Base-by-base conservation (phyloP, 2,329 filamentous ascomycete genomes). In the Cryphonectria japonica region DNA sequence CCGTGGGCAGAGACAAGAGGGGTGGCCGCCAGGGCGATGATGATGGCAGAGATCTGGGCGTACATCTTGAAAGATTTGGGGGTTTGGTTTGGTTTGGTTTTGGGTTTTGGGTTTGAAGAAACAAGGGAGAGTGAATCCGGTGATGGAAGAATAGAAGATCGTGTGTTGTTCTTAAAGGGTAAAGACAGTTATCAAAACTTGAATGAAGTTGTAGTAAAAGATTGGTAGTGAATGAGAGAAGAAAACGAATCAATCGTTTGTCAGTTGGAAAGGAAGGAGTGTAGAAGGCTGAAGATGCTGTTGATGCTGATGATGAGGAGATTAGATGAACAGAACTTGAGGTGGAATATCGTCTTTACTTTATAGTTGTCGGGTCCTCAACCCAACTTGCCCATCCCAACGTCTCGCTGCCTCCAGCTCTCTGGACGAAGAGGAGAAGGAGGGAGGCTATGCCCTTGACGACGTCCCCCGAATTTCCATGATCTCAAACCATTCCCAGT, bases 1-100 rank as follows among this genome's bases (percentile, higher is more conserved):
- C 77, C 77, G 67, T 79, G 77, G 41, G 77, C 77, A 32, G 76
- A 73, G n/a, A 77, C 77, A 22, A 78, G 70, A 37, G 76, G 74
- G 22, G 74, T 67, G 37, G 76, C 74, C 29, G 71, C 75, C 32
- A 77, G 75, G 65, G 69, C 67, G 32, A 73, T 41, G 67, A 71
- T 22, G 69, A 73, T 19, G 57, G 41, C 50, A 46, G 41, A 54
- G 66, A 73, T 65, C 59, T 69, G 69, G 52, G 68, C 62, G 57
- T 72, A 67, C 73, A 74, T 74, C 79, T 68, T 79, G 79, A 19
- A 57, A n/a, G 63, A 14, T 39, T 39, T 39, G 9, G 13, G 54
- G 29, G 34, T 19, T 37, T 29, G 6, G 34, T 34, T 39, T 39
- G 13, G 54, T 43, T 22, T 39, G 29, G 59, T 19, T 37, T 29